These are phyloP conservation scores for Yamadazyma mexicana DNA, from an alignment of 1,139 yeast species.

Conservation along the genomic window DNA sequence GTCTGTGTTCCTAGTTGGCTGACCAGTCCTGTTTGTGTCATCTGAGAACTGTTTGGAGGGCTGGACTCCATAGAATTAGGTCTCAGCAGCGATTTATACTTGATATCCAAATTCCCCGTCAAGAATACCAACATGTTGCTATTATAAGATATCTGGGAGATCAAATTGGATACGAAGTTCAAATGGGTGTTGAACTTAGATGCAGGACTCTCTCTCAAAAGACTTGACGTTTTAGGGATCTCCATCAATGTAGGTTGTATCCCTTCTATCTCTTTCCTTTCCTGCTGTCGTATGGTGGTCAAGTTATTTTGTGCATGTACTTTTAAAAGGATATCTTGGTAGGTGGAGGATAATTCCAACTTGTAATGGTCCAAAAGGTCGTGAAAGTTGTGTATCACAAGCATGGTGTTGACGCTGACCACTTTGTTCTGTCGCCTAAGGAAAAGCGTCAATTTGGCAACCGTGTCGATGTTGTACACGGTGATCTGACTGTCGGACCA, in stretches of 20 bases:
- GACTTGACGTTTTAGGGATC: slow-evolving; percentile 32
- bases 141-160: slow-evolving; percentile 25
- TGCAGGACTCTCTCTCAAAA: slow-evolving; percentile 33
- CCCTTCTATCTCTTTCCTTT: slow-evolving; percentile 25
- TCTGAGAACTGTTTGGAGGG: slow-evolving; percentile 1
- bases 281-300: slow-evolving; percentile 20
- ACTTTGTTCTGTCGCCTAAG: slow-evolving; percentile 9
- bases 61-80: background rate
- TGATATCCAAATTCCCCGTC: slow-evolving; percentile 30
- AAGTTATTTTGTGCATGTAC: slow-evolving; percentile 31
- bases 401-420: slow-evolving; percentile 7
- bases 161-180: slow-evolving; percentile 23
- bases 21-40: background rate
- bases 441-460: slow-evolving; percentile 27
- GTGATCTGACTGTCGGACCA: slow-evolving; percentile 19
- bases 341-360: slow-evolving; percentile 31
- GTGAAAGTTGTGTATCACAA: slow-evolving; percentile 37
- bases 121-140: slow-evolving; percentile 29
- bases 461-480: slow-evolving; percentile 25
- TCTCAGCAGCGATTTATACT: slow-evolving; percentile 6
- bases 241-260: slow-evolving; percentile 24
- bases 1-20: too few species aligned
- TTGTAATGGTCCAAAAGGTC: slow-evolving; percentile 38
- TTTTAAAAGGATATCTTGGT: slow-evolving; percentile 38
- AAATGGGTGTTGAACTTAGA: slow-evolving; percentile 35